These are phyloP conservation scores for Simplicillium aogashimaense DNA, from an alignment of 2,329 filamentous ascomycete genomes.

Conservation along the genomic window DNA sequence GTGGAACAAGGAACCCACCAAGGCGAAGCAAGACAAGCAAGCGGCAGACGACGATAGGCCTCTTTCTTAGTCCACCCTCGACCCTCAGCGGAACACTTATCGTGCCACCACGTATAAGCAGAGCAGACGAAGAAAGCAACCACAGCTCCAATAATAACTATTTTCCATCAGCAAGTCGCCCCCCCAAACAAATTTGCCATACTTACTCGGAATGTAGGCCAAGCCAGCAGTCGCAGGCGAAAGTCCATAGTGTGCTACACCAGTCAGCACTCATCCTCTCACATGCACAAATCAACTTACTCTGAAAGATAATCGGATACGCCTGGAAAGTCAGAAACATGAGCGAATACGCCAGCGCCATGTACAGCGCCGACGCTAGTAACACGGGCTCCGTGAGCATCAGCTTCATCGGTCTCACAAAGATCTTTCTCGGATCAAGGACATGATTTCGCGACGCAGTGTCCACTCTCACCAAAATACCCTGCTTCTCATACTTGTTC, in stretches of 20 bases:
- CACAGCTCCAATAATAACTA: constrained; percentile 16
- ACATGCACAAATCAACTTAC: constrained; percentile 2
- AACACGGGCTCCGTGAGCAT: constrained; percentile 41
- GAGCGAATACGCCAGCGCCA: constrained; percentile 39
- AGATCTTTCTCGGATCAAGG: constrained; percentile 30
- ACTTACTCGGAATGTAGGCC: constrained; percentile 36
- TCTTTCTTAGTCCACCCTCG: constrained; percentile 20
- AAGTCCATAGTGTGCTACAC: constrained; percentile 27
- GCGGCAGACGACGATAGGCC: constrained; percentile 24
- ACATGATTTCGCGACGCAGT: constrained; percentile 14
- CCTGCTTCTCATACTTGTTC: constrained; percentile 33
- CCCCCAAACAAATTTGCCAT: constrained; percentile 17
- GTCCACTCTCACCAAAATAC: constrained; percentile 24
- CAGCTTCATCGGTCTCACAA: constrained; percentile 38
- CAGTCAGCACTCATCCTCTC: not conserved
- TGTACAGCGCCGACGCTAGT: constrained; percentile 33
- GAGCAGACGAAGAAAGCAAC: constrained; percentile 13
- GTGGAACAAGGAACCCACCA: constrained; percentile 43
- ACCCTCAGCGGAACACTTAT: constrained; percentile 13
- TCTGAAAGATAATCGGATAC: constrained; percentile 38
- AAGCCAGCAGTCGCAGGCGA: constrained; percentile 34
- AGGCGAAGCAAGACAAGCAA: constrained; percentile 49
- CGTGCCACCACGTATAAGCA: constrained; percentile 18
- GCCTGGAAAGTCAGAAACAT: constrained; percentile 43
- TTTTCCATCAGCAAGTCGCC: not conserved